phyloP scores from a whole-genome alignment of 2,329 filamentous ascomycete genomes.

The Xylaria sp. region DNA sequence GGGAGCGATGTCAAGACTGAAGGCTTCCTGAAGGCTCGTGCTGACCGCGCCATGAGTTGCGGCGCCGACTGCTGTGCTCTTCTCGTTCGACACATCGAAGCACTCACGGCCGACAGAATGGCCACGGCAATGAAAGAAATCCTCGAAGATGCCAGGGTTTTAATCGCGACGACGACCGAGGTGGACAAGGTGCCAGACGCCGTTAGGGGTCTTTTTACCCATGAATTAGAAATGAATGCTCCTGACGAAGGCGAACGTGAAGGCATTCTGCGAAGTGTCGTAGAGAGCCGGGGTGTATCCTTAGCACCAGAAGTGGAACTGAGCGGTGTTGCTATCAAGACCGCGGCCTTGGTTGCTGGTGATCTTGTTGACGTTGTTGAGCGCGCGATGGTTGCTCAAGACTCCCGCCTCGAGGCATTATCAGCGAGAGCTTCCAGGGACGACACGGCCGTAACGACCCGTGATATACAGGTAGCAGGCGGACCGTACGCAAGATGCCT shows the following conservation, averaged over 20 bases:
- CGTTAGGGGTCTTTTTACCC: constrained; percentile 87
- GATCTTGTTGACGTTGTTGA: constrained; percentile 95
- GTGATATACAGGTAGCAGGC: constrained; percentile 87
- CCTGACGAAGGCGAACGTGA: constrained; percentile 93
- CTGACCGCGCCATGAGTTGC: constrained; percentile 86
- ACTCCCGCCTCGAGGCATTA: constrained; percentile 73
- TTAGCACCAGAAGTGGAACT: constrained; percentile 84
- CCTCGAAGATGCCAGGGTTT: constrained; percentile 74
- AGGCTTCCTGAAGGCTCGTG: constrained; percentile 82
- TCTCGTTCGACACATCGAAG: constrained; percentile 87
- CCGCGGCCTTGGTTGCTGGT: constrained; percentile 90
- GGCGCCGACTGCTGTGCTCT: constrained; percentile 81
- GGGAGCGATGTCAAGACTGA: constrained; percentile 94
- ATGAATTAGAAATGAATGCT: constrained; percentile 91
- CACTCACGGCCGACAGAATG: constrained; percentile 89
- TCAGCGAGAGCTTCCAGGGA: constrained; percentile 51
- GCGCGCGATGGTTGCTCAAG: constrained; percentile 77
- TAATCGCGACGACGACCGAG: constrained; percentile 93
- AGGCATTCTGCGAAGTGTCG: constrained; percentile 77
- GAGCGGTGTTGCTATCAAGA: constrained; percentile 85
- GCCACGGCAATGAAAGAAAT: constrained; percentile 83
- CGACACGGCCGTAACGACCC: constrained; percentile 59
- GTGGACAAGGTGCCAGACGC: constrained; percentile 92
- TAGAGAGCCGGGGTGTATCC: constrained; percentile 75
- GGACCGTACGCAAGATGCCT: constrained; percentile 78